A percentile compares a stretch with the other conserved stretches of the same genome.
These are phyloP conservation scores for Alternaria angustiovoidea DNA, from an alignment of 2,329 filamentous ascomycete genomes.

Conservation along the genomic window DNA sequence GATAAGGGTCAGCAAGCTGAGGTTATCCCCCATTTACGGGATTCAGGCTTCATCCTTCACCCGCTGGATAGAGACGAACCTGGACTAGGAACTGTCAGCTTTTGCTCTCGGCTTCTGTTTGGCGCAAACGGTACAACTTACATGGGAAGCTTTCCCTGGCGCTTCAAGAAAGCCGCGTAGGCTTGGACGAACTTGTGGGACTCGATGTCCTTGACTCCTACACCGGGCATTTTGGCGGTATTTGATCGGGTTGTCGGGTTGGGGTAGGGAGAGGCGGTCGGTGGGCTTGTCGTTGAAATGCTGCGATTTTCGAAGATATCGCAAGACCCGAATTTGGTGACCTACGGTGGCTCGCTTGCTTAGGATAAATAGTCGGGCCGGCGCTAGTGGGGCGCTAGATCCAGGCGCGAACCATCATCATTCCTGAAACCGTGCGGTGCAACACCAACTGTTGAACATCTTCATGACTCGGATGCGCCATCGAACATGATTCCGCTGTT, in stretches of 20 bases:
- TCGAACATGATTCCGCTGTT: not conserved
- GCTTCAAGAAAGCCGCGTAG: conserved; percentile 91
- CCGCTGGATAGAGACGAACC: conserved; percentile 66
- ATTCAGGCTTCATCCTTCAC: conserved; percentile 59
- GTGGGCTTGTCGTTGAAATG: conserved; percentile 35
- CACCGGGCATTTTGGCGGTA: conserved; percentile 80
- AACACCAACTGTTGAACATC: not conserved
- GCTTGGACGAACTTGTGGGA: conserved; percentile 89
- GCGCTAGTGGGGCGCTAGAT: conserved; percentile 9
- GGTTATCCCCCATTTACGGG: conserved; percentile 62
- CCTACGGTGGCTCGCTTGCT: conserved; percentile 35
- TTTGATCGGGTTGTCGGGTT: conserved; percentile 34
- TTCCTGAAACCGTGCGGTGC: not conserved
- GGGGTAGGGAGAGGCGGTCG: conserved; percentile 18
- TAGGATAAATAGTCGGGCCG: conserved; percentile 33
- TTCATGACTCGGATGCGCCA: not conserved
- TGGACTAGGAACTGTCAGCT: conserved; percentile 57
- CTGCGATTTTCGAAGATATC: conserved; percentile 19
- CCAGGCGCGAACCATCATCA: not conserved
- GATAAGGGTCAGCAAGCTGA: conserved; percentile 57
- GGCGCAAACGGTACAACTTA: conserved; percentile 27
- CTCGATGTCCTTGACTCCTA: conserved; percentile 86
- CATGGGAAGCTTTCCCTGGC: conserved; percentile 90
- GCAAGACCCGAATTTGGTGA: conserved; percentile 11
- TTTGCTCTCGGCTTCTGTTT: not conserved